Percentiles rank a stretch among this genome's conserved stretches.
These are phyloP conservation scores for Tetracladium maxilliforme DNA, from an alignment of 2,329 filamentous ascomycete genomes.

Conservation along the genomic window DNA sequence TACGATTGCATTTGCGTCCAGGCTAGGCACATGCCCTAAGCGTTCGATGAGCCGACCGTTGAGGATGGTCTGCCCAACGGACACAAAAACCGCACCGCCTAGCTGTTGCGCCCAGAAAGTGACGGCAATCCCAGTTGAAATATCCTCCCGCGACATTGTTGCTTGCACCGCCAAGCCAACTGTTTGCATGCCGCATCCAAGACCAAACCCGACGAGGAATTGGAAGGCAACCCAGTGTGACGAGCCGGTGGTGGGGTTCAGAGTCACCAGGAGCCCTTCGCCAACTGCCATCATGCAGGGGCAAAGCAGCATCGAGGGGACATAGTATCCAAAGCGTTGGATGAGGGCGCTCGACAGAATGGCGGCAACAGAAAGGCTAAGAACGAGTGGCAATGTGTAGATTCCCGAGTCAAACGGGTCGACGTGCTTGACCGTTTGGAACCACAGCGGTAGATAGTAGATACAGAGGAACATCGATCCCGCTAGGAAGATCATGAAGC, in stretches of 20 bases:
- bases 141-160: conserved; percentile 11
- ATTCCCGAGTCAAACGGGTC: conserved; percentile 26
- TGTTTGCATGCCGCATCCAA: conserved; percentile 14
- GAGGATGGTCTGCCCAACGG: conserved; percentile 12
- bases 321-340: conserved; percentile 45
- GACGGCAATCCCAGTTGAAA: conserved; percentile 14
- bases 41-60: too few relatives aligned
- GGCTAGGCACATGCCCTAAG: too few relatives aligned
- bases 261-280: conserved; percentile 22
- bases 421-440: conserved; percentile 17
- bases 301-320: conserved; percentile 36
- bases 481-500: conserved; percentile 28
- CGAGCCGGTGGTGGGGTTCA: conserved; percentile 14
- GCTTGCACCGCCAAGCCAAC: conserved; percentile 12
- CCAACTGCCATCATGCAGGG: conserved; percentile 23
- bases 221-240: conserved; percentile 18
- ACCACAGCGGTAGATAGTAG: conserved; percentile 12
- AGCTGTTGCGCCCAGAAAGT: conserved; percentile 19
- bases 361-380: conserved; percentile 14
- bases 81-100: conserved; percentile 18
- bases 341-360: conserved; percentile 10
- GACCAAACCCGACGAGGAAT: conserved; percentile 11
- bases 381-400: conserved; percentile 16
- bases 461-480: conserved; percentile 31
- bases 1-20: too few relatives aligned